Conservation (phyloP, 164 flowering plant species). For the Sextonia rubra region DNA sequence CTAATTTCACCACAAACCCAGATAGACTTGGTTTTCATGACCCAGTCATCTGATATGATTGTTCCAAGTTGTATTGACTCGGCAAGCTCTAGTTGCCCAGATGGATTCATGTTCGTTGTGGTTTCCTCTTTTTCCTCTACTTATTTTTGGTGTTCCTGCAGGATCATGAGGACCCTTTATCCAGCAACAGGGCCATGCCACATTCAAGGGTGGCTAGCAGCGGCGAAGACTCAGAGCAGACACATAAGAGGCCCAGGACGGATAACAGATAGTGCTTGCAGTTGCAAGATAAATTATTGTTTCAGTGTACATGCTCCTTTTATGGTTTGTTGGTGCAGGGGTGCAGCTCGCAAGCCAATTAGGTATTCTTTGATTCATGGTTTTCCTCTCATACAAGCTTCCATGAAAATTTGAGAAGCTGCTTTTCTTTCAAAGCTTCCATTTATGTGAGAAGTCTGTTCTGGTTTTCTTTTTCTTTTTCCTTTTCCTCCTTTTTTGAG, state of each 20-base stretch:
- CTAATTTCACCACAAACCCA: too few species aligned
- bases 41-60: too few species aligned
- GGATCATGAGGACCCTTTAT: conserved; percentile 36
- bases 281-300: conserved; percentile 6
- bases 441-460: conserved; percentile 2
- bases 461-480: background rate
- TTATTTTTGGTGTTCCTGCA: conserved; percentile 6
- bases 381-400: conserved; percentile 24
- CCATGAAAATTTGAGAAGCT: conserved; percentile 42
- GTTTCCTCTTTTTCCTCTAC: too few species aligned
- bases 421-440: conserved; percentile 22
- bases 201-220: conserved; percentile 37
- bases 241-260: conserved; percentile 62
- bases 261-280: conserved; percentile 16
- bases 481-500: background rate
- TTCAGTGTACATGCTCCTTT: conserved; percentile 41
- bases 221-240: conserved; percentile 47
- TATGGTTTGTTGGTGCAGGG: conserved; percentile 25
- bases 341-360: conserved; percentile 18
- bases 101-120: too few species aligned
- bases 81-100: too few species aligned
- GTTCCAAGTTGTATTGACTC: too few species aligned
- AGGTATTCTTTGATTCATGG: conserved; percentile 25
- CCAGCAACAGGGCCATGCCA: conserved; percentile 31
- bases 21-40: too few species aligned